Conservation (phyloP, 371 early-diverging fungal species). For the Rhizopus delemar region DNA sequence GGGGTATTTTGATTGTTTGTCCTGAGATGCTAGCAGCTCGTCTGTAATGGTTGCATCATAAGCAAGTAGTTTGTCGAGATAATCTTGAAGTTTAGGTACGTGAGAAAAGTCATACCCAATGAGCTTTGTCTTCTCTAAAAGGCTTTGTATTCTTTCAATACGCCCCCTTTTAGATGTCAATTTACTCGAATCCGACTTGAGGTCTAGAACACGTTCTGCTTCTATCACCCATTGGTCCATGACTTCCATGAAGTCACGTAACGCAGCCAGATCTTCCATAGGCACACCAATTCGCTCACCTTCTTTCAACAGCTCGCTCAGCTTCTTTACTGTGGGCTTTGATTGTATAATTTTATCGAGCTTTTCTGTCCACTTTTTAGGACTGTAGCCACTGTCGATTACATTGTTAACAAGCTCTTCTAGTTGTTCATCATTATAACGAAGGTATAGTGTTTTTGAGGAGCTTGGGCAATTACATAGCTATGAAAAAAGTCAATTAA, state of each 20-base stretch:
- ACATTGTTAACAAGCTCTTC: slow-evolving; percentile 36
- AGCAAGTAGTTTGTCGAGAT: slow-evolving; percentile 1
- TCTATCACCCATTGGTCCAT: slow-evolving; percentile 54
- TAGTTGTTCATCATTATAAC: slow-evolving; percentile 59
- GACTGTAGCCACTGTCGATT: slow-evolving; percentile 19
- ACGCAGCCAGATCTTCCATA: slow-evolving; percentile 36
- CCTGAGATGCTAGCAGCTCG: not conserved
- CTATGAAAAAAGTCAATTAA: slow-evolving; percentile 22
- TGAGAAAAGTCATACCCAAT: slow-evolving; percentile 10
- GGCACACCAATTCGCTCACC: slow-evolving; percentile 46
- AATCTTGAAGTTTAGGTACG: slow-evolving; percentile 11
- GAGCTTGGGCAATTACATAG: slow-evolving; percentile 56
- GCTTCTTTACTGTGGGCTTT: slow-evolving; percentile 53
- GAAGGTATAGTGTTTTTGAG: slow-evolving; percentile 46
- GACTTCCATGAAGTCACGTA: slow-evolving; percentile 48
- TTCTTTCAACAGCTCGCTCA: slow-evolving; percentile 51
- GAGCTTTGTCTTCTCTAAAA: slow-evolving; percentile 8
- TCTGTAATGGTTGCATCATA: slow-evolving; percentile 5
- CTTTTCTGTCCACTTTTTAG: slow-evolving; percentile 49
- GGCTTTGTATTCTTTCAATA: slow-evolving; percentile 7
- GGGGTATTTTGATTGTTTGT: not conserved
- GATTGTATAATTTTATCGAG: slow-evolving; percentile 42
- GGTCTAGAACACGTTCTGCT: slow-evolving; percentile 39
- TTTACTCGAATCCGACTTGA: slow-evolving; percentile 9
- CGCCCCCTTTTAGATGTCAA: not conserved